Percentiles rank a stretch among this genome's conserved stretches.
Conservation (phyloP, 495 filamentous ascomycete genomes). For the Pseudotulostoma volvatum region DNA sequence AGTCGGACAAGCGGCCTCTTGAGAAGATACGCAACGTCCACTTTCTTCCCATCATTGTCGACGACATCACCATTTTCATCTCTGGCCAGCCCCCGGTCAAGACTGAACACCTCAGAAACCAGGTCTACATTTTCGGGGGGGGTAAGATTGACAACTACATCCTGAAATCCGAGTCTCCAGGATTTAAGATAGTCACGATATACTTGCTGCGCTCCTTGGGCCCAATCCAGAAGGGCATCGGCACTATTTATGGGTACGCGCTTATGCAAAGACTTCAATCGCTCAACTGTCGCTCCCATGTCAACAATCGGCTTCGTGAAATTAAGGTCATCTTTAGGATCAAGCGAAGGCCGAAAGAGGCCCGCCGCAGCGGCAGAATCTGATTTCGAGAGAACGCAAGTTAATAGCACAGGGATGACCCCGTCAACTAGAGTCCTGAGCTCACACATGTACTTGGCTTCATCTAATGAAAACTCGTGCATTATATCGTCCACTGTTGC, state of each 20-base stretch:
- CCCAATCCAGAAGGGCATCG: constrained; percentile 61
- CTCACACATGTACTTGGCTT: constrained; percentile 82
- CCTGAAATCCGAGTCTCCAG: constrained; percentile 91
- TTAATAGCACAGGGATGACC: constrained; percentile 84
- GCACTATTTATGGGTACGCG: constrained; percentile 56
- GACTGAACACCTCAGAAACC: constrained; percentile 35
- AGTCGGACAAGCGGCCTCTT: constrained; percentile 78
- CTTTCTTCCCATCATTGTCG: constrained; percentile 65
- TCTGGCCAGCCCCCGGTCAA: constrained; percentile 53
- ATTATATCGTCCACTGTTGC: constrained; percentile 61
- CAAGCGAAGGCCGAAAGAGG: constrained; percentile 43
- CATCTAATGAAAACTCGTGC: constrained; percentile 65
- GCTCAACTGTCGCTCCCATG: constrained; percentile 84
- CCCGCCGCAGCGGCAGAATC: constrained; percentile 48
- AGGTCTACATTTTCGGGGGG: constrained; percentile 35
- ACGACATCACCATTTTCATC: constrained; percentile 68
- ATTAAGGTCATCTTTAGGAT: constrained; percentile 37
- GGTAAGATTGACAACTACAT: constrained; percentile 84
- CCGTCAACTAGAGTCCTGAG: constrained; percentile 88
- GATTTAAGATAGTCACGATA: constrained; percentile 80
- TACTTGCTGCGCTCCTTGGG: constrained; percentile 52
- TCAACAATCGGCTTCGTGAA: constrained; percentile 81
- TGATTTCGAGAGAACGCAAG: constrained; percentile 62
- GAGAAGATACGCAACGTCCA: constrained; percentile 85
- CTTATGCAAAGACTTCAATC: constrained; percentile 62